A percentile compares a stretch with the other conserved stretches of the same genome.
These are phyloP conservation scores for Boechera divaricarpa DNA, from an alignment of 345 rosid species.

Conservation along the genomic window DNA sequence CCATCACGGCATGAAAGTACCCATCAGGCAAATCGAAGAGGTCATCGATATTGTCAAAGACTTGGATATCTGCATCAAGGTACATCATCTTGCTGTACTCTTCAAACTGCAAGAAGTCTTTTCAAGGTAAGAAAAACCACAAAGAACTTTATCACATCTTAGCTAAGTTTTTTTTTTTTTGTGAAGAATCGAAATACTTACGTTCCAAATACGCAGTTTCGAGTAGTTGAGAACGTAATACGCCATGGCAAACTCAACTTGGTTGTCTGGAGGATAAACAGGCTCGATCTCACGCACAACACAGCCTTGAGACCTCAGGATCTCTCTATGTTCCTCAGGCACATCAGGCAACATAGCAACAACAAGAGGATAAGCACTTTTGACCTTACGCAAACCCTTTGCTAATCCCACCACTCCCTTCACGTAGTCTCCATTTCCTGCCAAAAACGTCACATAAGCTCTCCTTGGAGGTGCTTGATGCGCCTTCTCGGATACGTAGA, in stretches of 20 bases:
- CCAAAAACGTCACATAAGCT: slow-evolving; percentile 75
- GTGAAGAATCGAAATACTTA: slow-evolving; percentile 39
- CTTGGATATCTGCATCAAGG: slow-evolving; percentile 85
- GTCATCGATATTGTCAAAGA: slow-evolving; percentile 71
- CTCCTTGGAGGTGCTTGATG: slow-evolving; percentile 42
- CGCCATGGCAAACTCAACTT: slow-evolving; percentile 74
- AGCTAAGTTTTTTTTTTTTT: not conserved
- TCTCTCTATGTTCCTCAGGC: slow-evolving; percentile 71
- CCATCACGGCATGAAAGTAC: slow-evolving; percentile 73
- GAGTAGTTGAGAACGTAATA: slow-evolving; percentile 86
- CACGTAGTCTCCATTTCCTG: slow-evolving; percentile 75
- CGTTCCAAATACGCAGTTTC: slow-evolving; percentile 88
- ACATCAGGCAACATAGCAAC: slow-evolving; percentile 89
- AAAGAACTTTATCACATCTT: not conserved
- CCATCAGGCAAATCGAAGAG: slow-evolving; percentile 69
- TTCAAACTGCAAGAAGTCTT: slow-evolving; percentile 52
- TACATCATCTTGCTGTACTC: slow-evolving; percentile 83
- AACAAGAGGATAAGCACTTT: slow-evolving; percentile 68
- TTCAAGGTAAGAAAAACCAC: not conserved
- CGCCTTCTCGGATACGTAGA: slow-evolving; percentile 44
- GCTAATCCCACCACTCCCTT: slow-evolving; percentile 83
- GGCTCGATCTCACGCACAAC: slow-evolving; percentile 70
- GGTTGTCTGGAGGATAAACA: slow-evolving; percentile 71
- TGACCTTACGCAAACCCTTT: slow-evolving; percentile 74
- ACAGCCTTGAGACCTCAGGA: slow-evolving; percentile 72